Conservation (phyloP, 495 filamentous ascomycete species). For the Cercophora newfieldiana region DNA sequence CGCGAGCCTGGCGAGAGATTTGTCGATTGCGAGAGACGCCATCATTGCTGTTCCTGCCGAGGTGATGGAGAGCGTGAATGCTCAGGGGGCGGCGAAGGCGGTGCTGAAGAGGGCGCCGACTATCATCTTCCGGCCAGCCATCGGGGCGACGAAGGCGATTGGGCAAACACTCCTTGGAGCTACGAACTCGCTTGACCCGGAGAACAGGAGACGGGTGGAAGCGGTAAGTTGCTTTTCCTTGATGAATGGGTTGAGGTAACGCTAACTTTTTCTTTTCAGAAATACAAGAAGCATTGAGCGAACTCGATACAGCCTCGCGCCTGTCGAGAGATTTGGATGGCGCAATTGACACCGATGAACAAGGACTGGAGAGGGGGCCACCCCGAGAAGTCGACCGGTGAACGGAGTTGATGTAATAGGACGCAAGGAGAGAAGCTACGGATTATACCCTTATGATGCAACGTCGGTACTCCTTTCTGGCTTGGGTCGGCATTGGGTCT, state of each 20-base stretch:
- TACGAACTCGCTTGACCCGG: conserved; percentile 88
- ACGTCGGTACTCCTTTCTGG: background rate
- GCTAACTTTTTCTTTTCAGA: conserved; percentile 17
- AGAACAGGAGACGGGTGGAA: conserved; percentile 78
- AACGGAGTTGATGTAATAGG: background rate
- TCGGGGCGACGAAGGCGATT: conserved; percentile 87
- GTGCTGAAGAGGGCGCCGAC: conserved; percentile 83
- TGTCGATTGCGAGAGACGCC: conserved; percentile 80
- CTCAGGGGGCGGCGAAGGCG: conserved; percentile 77
- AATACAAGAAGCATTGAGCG: conserved; percentile 30
- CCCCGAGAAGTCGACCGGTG: background rate
- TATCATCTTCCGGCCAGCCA: conserved; percentile 83
- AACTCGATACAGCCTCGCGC: background rate
- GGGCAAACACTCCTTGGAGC: conserved; percentile 87
- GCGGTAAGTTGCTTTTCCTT: conserved; percentile 62
- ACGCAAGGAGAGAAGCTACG: background rate
- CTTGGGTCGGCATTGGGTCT: background rate
- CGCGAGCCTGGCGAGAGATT: conserved; percentile 77
- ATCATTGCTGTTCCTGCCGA: conserved; percentile 94
- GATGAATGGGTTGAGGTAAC: background rate
- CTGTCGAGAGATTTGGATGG: too few species aligned
- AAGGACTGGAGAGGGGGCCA: too few species aligned
- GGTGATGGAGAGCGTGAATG: conserved; percentile 80
- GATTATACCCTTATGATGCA: conserved; percentile 13
- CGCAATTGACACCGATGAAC: too few species aligned